Evolutionary conservation across 768 basidiomycete species (phyloP).

Genomic region (Boletus sensibilis): DNA sequence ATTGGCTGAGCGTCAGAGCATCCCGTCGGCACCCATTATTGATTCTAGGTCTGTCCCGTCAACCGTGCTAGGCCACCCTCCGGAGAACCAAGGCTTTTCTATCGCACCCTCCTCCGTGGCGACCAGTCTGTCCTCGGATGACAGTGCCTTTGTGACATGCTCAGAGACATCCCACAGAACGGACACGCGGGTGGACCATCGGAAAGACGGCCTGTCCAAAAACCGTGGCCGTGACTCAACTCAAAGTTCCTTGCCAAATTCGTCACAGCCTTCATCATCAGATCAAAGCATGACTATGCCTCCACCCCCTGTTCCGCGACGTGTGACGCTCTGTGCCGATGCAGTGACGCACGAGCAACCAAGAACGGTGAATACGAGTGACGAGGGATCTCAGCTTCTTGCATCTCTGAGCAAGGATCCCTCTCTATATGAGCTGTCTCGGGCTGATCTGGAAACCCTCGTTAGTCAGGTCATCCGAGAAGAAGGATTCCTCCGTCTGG

Average conservation of each 20-base stretch:
- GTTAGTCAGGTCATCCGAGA: slow-evolving; percentile 65
- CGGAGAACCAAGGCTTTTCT: background rate
- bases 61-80: background rate
- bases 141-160: slow-evolving; percentile 27
- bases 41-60: slow-evolving; percentile 5
- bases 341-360: slow-evolving; percentile 6
- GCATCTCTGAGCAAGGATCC: slow-evolving; percentile 44
- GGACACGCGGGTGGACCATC: slow-evolving; percentile 1
- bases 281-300: slow-evolving; percentile 26
- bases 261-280: slow-evolving; percentile 34
- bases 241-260: slow-evolving; percentile 30
- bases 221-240: slow-evolving; percentile 4
- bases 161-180: slow-evolving; percentile 22
- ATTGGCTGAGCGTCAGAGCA: slow-evolving; percentile 8
- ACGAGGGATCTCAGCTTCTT: slow-evolving; percentile 28
- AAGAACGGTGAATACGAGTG: slow-evolving; percentile 1
- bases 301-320: slow-evolving; percentile 32
- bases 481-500: slow-evolving; percentile 77
- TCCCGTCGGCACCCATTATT: background rate
- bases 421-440: slow-evolving; percentile 54
- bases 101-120: slow-evolving; percentile 6
- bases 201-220: background rate
- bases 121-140: slow-evolving; percentile 27
- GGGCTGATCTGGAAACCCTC: slow-evolving; percentile 50
- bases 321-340: slow-evolving; percentile 6